Base-by-base conservation (phyloP, 805 yeast species). In the Ascoidea tarda region DNA sequence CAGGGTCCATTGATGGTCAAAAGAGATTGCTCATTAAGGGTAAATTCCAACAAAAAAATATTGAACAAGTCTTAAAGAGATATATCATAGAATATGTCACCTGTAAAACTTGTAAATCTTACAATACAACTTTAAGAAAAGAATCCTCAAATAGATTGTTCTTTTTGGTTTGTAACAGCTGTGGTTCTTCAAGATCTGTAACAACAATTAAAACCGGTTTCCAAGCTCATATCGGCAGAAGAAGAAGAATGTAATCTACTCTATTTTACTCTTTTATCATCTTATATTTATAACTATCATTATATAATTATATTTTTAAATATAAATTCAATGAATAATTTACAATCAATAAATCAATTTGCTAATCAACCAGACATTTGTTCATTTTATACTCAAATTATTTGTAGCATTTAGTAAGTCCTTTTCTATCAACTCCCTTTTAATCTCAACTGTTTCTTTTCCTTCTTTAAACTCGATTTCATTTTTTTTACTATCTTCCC, bases 1-100 rank as follows among this genome's bases (percentile, higher is more conserved):
- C 98, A 1, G 99, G 99, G 66, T 90, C 97, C 53, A 91, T 93
- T 56, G 99, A 93, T 72, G 99, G 98, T 69, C 91, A 87, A 70
- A 87, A 89, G 76, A 84, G 99, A 71, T 80, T 93, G 68, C 89
- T 93, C 58, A 91, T 93, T 69, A 93, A 88, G 76, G 99, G 99
- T 76, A 87, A 95, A 70, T 93, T 89, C 77, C 95, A 86, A 74
- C 96, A 96, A 62, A 93, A 91, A 72, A 96, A 90, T 71, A 83
- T 93, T 78, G 99, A 93, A 73, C 84, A 89, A 59, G 96, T 93
- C 58, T 77, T 93, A 71, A 84, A 98, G 77, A 81, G 97, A 71
- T 93, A 93, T 70, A 93, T 95, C 67, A 75, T 87, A 67, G 99
- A 93, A 70, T 93, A 93, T 67, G 99, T 93, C 59, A 88, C 97